Evolutionary conservation across 139 green algal species (phyloP).

Genomic region (Chlorella sp.): DNA sequence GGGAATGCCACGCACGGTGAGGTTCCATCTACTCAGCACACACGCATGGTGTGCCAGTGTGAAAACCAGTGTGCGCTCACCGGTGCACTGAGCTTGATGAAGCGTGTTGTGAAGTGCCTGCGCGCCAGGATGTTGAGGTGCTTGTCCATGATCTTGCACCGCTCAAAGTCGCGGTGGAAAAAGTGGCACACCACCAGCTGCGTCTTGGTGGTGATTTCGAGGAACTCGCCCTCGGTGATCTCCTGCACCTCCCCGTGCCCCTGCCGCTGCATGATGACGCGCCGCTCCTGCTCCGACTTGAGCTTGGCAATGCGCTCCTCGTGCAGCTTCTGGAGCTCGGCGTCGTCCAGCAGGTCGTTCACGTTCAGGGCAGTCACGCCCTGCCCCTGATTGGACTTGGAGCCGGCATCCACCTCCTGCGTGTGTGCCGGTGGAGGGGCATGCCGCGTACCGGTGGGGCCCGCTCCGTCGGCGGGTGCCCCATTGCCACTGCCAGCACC

Average conservation of each 20-base stretch:
- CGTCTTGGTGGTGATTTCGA: conserved; percentile 84
- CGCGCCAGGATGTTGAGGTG: conserved; percentile 66
- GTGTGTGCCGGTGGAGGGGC: no score
- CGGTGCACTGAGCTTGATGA: conserved; percentile 84
- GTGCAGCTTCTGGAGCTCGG: conserved; percentile 59
- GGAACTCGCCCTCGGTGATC: conserved; percentile 84
- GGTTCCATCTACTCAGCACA: background rate
- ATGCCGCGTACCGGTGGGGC: no score
- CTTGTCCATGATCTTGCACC: conserved; percentile 95
- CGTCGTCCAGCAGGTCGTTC: conserved; percentile 74
- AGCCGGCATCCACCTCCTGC: conserved; percentile 32
- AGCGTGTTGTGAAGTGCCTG: conserved; percentile 85
- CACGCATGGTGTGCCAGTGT: background rate
- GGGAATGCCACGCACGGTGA: background rate
- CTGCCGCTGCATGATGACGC: conserved; percentile 58
- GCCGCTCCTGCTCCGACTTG: conserved; percentile 75
- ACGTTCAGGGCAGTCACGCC: conserved; percentile 47
- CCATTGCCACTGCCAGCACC: no score
- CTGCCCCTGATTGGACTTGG: conserved; percentile 26
- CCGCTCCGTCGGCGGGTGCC: no score
- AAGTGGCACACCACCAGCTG: conserved; percentile 83
- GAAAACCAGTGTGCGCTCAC: conserved; percentile 27
- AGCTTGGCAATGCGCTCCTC: conserved; percentile 64
- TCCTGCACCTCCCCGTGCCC: conserved; percentile 77
- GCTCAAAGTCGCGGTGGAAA: conserved; percentile 92